Conservation (phyloP, 768 basidiomycete genomes). For the Trametopsis cervina region DNA sequence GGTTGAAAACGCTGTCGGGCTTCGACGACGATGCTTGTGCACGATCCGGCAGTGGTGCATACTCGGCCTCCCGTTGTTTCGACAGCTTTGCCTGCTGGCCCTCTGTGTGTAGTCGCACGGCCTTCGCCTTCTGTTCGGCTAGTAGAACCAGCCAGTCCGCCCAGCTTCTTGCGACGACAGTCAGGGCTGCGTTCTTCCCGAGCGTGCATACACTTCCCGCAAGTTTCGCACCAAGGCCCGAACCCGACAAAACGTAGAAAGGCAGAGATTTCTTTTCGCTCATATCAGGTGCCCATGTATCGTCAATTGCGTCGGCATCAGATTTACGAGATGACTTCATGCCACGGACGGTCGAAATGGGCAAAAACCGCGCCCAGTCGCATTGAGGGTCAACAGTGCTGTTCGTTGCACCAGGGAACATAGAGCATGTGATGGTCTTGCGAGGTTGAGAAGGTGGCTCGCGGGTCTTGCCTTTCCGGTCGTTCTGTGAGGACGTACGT, state of each 20-base stretch:
- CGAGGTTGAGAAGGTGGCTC: background rate
- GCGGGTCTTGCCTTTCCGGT: background rate
- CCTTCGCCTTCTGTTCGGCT: conserved; percentile 13
- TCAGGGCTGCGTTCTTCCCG: background rate
- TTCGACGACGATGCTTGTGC: no score
- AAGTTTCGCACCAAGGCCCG: background rate
- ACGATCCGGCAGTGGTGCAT: no score
- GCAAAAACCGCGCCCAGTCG: background rate
- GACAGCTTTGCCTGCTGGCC: no score
- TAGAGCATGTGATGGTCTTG: background rate
- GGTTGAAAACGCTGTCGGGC: no score
- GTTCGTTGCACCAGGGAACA: background rate
- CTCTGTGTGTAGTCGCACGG: no score
- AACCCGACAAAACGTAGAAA: background rate
- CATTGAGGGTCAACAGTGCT: background rate
- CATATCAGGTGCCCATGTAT: background rate
- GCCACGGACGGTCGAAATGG: background rate
- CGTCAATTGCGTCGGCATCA: background rate
- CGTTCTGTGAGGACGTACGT: background rate
- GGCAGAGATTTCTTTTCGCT: background rate
- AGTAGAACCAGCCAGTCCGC: conserved; percentile 18
- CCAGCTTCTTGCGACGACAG: conserved; percentile 7
- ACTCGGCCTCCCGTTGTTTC: no score
- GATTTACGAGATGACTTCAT: background rate
- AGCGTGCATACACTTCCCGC: background rate